Evolutionary conservation across 2,329 filamentous ascomycete genomes (phyloP).

Genomic region (Venturia nashicola): DNA sequence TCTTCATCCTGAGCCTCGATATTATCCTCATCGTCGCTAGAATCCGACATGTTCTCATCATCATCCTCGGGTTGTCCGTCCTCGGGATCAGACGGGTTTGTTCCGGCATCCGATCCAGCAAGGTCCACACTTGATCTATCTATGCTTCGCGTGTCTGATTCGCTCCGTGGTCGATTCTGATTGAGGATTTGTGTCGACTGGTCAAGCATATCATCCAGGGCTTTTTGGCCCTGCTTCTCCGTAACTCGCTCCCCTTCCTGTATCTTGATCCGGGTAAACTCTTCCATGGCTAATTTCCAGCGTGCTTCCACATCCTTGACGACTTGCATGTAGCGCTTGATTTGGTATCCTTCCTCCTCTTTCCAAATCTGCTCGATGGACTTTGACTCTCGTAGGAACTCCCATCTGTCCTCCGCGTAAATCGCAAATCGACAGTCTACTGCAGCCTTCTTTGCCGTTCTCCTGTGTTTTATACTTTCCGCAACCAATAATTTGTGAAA

Average conservation of each 20-base stretch:
- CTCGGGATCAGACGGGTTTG: conserved; percentile 28
- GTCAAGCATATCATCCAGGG: conserved; percentile 61
- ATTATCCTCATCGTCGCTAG: conserved; percentile 10
- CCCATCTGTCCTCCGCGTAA: conserved; percentile 57
- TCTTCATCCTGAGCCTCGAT: conserved; percentile 9
- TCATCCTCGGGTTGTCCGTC: background rate
- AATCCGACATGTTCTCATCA: conserved; percentile 10
- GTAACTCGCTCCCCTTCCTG: conserved; percentile 42
- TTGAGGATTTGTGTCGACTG: conserved; percentile 53
- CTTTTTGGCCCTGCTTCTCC: conserved; percentile 43
- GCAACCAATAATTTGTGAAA: conserved; percentile 69
- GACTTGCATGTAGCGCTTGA: conserved; percentile 59
- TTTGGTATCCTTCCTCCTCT: conserved; percentile 58
- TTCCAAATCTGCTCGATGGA: conserved; percentile 62
- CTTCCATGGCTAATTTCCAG: conserved; percentile 45
- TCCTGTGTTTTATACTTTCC: conserved; percentile 67
- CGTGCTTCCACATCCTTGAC: conserved; percentile 50
- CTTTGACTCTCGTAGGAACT: conserved; percentile 51
- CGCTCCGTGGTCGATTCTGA: conserved; percentile 37
- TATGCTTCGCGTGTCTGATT: conserved; percentile 17
- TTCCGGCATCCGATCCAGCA: conserved; percentile 14
- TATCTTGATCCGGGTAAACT: conserved; percentile 45
- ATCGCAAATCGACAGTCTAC: conserved; percentile 44
- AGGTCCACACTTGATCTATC: conserved; percentile 4
- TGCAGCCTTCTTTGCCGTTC: conserved; percentile 67